A percentile compares a stretch with the other conserved stretches of the same genome.
phyloP scores from a whole-genome alignment of 2,329 filamentous ascomycete species.

The Fonsecaea multimorphosa region DNA sequence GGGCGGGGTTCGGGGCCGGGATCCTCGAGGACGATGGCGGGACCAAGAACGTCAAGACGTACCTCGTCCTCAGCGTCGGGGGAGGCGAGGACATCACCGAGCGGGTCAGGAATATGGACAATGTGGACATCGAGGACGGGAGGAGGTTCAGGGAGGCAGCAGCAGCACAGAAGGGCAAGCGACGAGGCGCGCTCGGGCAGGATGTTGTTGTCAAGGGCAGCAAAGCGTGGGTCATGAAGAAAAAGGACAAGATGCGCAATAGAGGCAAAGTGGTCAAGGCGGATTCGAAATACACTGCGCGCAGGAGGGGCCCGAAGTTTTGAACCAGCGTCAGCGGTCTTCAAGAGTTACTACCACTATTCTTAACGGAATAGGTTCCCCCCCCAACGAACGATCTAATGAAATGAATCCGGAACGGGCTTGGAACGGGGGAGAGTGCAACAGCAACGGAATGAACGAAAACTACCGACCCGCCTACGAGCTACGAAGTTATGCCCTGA shows the following conservation, averaged over 20 bases:
- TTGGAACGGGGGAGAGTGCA: too few species aligned
- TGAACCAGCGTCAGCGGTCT: slow-evolving; percentile 55
- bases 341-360: too few species aligned
- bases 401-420: not conserved
- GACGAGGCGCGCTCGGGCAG: slow-evolving; percentile 53
- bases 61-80: slow-evolving; percentile 90
- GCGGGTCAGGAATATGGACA: slow-evolving; percentile 86
- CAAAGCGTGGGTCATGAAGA: slow-evolving; percentile 60
- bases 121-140: slow-evolving; percentile 79
- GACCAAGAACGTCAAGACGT: slow-evolving; percentile 96
- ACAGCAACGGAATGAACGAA: not conserved
- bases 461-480: not conserved
- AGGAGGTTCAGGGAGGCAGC: slow-evolving; percentile 56
- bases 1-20: slow-evolving; percentile 93
- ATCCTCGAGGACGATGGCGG: slow-evolving; percentile 93
- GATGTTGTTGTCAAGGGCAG: slow-evolving; percentile 56
- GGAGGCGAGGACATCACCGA: slow-evolving; percentile 88
- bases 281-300: slow-evolving; percentile 89
- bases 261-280: slow-evolving; percentile 95
- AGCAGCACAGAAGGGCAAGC: too few species aligned
- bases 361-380: not conserved
- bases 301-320: slow-evolving; percentile 81
- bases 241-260: slow-evolving; percentile 89
- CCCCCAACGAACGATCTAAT: not conserved
- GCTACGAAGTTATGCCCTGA: not conserved